Evolutionary conservation across 1,139 yeast genomes (phyloP).

Genomic region (Kurtzmaniella quercitrusa): DNA sequence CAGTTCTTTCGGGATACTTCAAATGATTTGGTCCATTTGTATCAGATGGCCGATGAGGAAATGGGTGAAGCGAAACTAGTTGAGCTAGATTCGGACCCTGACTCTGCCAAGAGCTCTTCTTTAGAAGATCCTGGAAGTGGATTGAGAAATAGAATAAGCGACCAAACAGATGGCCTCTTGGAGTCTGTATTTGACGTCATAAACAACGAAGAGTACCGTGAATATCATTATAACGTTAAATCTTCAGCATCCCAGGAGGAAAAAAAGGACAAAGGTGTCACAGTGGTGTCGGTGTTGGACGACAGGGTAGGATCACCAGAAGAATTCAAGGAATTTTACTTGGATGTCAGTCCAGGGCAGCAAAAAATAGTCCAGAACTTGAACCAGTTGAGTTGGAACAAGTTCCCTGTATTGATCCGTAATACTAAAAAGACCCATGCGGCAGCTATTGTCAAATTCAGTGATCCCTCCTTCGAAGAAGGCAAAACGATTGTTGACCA

Average conservation of each 20-base stretch:
- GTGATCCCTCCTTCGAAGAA: constrained; percentile 52
- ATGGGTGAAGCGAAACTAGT: background rate
- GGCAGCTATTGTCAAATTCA: constrained; percentile 68
- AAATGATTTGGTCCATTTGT: constrained; percentile 28
- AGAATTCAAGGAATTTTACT: constrained; percentile 21
- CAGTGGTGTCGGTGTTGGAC: constrained; percentile 1
- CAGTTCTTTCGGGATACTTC: constrained; percentile 25
- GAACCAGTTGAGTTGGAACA: constrained; percentile 61
- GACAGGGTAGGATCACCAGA: background rate
- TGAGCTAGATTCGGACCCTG: constrained; percentile 6
- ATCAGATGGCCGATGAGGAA: constrained; percentile 15
- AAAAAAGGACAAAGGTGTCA: background rate
- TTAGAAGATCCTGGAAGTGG: background rate
- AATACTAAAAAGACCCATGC: constrained; percentile 70
- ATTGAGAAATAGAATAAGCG: constrained; percentile 29
- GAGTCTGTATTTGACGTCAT: constrained; percentile 61
- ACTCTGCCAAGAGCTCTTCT: background rate
- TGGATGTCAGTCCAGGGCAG: constrained; percentile 42
- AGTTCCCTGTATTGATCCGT: constrained; percentile 66
- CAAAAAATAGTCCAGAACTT: constrained; percentile 41
- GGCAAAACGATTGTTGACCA: constrained; percentile 67
- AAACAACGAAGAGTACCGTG: constrained; percentile 22
- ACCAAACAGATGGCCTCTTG: constrained; percentile 53
- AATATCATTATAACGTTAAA: constrained; percentile 16
- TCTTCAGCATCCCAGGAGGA: background rate